Evolutionary conservation across 257 asterid species (phyloP).

Genomic region (Scutellaria minor): DNA sequence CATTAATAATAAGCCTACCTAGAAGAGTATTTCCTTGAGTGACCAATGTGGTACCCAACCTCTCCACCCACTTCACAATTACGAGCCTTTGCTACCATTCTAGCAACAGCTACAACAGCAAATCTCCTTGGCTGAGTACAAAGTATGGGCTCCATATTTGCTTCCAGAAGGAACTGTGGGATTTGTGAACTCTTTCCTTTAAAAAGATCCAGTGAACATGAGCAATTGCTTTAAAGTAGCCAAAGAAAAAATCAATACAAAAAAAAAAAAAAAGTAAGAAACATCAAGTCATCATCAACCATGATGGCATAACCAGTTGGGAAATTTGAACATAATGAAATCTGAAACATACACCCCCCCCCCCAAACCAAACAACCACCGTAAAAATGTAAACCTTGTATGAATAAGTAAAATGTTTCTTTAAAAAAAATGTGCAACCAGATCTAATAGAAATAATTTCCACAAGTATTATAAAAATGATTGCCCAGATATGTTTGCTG

Average conservation of each 20-base stretch:
- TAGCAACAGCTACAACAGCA: slow-evolving; percentile 97
- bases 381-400: not conserved
- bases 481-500: no score
- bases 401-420: not conserved
- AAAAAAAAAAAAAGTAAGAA: not conserved
- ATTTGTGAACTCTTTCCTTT: slow-evolving; percentile 96
- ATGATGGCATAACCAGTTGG: not conserved
- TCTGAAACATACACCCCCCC: not conserved
- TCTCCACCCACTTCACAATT: slow-evolving; percentile 92
- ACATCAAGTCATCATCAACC: not conserved
- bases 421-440: not conserved
- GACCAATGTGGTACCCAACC: slow-evolving; percentile 97
- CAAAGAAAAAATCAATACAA: not conserved
- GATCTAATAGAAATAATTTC: no score
- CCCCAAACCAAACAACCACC: no score
- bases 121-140: slow-evolving; percentile 98
- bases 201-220: slow-evolving; percentile 29
- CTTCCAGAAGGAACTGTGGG: slow-evolving; percentile 88
- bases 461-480: no score
- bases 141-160: slow-evolving; percentile 77
- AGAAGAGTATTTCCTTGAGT: slow-evolving; percentile 76
- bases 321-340: slow-evolving; percentile 1
- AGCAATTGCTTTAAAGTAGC: slow-evolving; percentile 22
- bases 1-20: slow-evolving; percentile 53
- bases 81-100: slow-evolving; percentile 89